A percentile compares a stretch with the other conserved stretches of the same genome.
phyloP scores from a whole-genome alignment of 768 basidiomycete species.

The Cystobasidium onofrii region DNA sequence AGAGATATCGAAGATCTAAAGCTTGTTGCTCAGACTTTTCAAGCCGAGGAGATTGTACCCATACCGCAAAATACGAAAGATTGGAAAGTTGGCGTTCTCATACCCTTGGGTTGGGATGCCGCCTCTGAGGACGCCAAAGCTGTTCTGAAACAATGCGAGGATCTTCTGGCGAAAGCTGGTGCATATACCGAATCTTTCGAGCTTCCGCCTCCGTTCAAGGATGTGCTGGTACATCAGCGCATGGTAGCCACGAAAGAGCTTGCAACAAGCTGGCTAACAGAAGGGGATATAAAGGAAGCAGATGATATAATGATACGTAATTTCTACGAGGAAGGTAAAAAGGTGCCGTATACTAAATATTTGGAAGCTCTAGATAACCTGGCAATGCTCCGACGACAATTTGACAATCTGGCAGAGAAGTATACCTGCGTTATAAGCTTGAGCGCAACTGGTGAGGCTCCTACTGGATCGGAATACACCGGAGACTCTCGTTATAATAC shows the following conservation, averaged over 20 bases:
- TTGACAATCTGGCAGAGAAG: slow-evolving; percentile 42
- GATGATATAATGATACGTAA: slow-evolving; percentile 32
- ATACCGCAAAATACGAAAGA: neutral
- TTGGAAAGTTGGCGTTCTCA: slow-evolving; percentile 5
- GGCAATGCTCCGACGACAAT: slow-evolving; percentile 39
- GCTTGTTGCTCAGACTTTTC: slow-evolving; percentile 42
- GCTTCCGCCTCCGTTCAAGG: slow-evolving; percentile 41
- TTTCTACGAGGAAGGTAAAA: slow-evolving; percentile 34
- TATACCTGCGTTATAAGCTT: slow-evolving; percentile 44
- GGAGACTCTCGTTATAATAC: slow-evolving; percentile 31
- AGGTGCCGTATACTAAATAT: slow-evolving; percentile 34
- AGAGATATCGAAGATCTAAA: slow-evolving; percentile 43
- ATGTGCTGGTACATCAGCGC: neutral
- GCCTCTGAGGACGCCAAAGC: slow-evolving; percentile 31
- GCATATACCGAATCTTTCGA: slow-evolving; percentile 38
- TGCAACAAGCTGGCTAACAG: neutral
- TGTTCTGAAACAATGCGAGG: slow-evolving; percentile 25
- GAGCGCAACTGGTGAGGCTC: slow-evolving; percentile 41
- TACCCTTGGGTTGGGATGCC: slow-evolving; percentile 36
- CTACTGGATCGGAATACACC: slow-evolving; percentile 37
- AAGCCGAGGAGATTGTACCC: slow-evolving; percentile 37
- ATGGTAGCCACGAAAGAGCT: slow-evolving; percentile 17
- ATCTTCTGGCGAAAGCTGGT: neutral
- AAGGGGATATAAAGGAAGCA: neutral
- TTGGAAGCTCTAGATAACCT: slow-evolving; percentile 42